Conservation (phyloP, 129 eudicot species). For the Escallonia rubra region DNA sequence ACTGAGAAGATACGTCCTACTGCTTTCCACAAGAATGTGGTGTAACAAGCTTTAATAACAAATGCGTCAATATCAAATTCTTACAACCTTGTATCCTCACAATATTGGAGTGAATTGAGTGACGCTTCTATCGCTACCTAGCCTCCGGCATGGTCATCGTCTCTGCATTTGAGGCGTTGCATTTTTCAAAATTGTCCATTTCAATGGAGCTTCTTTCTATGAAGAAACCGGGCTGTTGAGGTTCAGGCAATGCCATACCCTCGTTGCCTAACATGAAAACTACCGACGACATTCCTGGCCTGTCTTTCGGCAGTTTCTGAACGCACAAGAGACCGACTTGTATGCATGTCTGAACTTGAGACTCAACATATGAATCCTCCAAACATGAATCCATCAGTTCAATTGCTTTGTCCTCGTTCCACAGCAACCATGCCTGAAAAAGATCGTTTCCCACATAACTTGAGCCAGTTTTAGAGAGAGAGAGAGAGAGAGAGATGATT, state of each 20-base stretch:
- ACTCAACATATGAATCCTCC: neutral
- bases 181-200: neutral
- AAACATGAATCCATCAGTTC: neutral
- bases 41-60: too few relatives aligned
- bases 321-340: neutral
- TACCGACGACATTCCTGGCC: neutral
- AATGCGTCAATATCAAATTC: too few relatives aligned
- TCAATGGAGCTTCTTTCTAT: neutral
- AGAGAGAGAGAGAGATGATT: too few relatives aligned
- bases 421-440: neutral
- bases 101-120: too few relatives aligned
- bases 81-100: too few relatives aligned
- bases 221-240: neutral
- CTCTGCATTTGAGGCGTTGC: neutral
- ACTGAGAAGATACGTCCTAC: too few relatives aligned
- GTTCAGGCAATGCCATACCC: neutral
- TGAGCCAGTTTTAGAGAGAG: neutral
- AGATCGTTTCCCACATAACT: neutral
- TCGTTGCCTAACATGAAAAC: neutral
- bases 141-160: neutral
- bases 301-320: neutral
- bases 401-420: neutral
- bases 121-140: neutral
- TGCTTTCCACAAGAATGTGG: too few relatives aligned
- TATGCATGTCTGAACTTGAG: neutral